These are phyloP conservation scores for Vaccinium myrtillus DNA, from an alignment of 148 eudicot genomes.

Conservation along the genomic window DNA sequence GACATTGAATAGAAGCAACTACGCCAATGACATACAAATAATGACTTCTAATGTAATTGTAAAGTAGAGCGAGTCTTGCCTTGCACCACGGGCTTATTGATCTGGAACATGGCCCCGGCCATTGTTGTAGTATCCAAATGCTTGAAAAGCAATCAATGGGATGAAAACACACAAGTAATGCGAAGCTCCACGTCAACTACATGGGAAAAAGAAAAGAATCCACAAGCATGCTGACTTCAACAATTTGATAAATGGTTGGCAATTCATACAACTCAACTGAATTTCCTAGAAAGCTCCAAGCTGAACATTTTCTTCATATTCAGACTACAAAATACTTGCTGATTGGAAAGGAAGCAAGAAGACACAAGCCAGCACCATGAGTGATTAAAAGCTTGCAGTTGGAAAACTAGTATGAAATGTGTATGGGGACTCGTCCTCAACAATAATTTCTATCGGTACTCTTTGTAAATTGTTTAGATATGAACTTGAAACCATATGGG, in stretches of 20 bases:
- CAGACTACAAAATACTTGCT: background rate
- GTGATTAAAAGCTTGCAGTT: background rate
- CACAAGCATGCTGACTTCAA: background rate
- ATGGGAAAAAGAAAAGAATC: slow-evolving; percentile 6
- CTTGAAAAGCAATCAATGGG: slow-evolving; percentile 82
- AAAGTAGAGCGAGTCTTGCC: slow-evolving; percentile 22
- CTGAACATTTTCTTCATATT: background rate
- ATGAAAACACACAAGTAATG: slow-evolving; percentile 51
- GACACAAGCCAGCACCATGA: background rate
- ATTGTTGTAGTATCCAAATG: slow-evolving; percentile 56
- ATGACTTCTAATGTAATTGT: too few relatives aligned
- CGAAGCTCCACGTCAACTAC: slow-evolving; percentile 55
- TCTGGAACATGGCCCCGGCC: slow-evolving; percentile 51
- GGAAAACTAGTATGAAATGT: background rate
- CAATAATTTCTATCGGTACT: too few relatives aligned
- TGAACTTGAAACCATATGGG: too few relatives aligned
- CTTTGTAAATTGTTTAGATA: too few relatives aligned
- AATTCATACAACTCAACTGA: background rate
- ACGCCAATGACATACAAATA: too few relatives aligned
- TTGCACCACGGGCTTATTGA: slow-evolving; percentile 90
- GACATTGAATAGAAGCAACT: too few relatives aligned
- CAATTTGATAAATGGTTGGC: background rate
- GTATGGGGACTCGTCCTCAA: too few relatives aligned
- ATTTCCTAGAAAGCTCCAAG: background rate
- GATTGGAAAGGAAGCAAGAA: background rate